A percentile compares a stretch with the other conserved stretches of the same genome.
Evolutionary conservation across 176 grass and related monocot species (phyloP).

Genomic region (Zoysia japonica): DNA sequence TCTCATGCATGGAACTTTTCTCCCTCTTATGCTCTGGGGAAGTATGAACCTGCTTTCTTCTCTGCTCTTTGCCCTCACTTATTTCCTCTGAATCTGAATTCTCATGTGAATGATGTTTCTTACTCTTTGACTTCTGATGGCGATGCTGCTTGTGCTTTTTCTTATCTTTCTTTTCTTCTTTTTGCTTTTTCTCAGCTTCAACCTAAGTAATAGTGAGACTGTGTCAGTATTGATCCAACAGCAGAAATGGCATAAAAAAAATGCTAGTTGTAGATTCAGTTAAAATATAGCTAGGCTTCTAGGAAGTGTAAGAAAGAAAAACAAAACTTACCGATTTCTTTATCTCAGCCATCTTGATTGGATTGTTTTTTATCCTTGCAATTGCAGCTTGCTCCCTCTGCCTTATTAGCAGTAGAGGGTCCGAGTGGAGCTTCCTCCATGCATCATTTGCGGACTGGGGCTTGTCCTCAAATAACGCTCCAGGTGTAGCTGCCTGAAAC

Average conservation of each 20-base stretch:
- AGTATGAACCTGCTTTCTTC: constrained; percentile 43
- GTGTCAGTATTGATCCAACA: constrained; percentile 20
- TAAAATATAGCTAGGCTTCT: not conserved
- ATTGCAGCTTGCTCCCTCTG: constrained; percentile 88
- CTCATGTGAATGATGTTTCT: constrained; percentile 40
- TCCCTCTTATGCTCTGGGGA: constrained; percentile 35
- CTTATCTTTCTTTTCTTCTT: constrained; percentile 70
- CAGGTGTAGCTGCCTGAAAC: constrained; percentile 57
- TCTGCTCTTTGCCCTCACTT: constrained; percentile 49
- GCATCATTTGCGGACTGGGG: constrained; percentile 93
- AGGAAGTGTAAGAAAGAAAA: not conserved
- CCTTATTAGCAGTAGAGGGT: constrained; percentile 94
- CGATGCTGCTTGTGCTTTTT: constrained; percentile 71
- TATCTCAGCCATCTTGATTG: constrained; percentile 95
- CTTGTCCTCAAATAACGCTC: constrained; percentile 94
- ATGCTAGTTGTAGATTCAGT: not conserved
- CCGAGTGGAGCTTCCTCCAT: constrained; percentile 95
- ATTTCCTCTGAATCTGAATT: constrained; percentile 60
- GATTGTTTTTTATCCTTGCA: constrained; percentile 96
- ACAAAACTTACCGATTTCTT: constrained; percentile 85
- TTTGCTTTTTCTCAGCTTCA: constrained; percentile 77
- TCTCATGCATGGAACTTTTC: constrained; percentile 56
- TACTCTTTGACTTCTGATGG: constrained; percentile 58
- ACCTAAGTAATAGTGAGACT: constrained; percentile 49
- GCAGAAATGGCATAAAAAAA: constrained; percentile 1